Conservation (phyloP, 371 early-diverging fungal species). For the Phascolomyces articulosus region DNA sequence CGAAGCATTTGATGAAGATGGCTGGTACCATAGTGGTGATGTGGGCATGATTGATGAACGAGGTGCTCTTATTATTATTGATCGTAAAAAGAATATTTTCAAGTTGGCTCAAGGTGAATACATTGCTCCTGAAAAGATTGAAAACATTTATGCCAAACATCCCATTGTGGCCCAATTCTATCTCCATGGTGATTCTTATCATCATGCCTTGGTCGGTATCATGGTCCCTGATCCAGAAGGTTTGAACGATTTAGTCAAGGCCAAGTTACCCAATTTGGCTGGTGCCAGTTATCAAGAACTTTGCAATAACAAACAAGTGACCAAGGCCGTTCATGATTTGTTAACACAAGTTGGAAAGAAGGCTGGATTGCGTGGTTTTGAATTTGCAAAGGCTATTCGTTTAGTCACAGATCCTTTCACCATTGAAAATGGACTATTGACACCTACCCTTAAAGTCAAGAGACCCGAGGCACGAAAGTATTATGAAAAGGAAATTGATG, state of each 20-base stretch:
- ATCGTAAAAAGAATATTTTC: conserved; percentile 98
- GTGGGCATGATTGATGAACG: conserved; percentile 79
- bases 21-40: conserved; percentile 96
- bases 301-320: conserved; percentile 60
- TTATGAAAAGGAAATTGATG: conserved; percentile 62
- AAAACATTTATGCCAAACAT: conserved; percentile 65
- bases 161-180: conserved; percentile 66
- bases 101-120: conserved; percentile 94
- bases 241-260: conserved; percentile 35
- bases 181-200: conserved; percentile 87
- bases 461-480: conserved; percentile 73
- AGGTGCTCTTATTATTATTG: conserved; percentile 80
- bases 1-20: conserved; percentile 81
- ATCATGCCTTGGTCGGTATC: conserved; percentile 79
- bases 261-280: conserved; percentile 32
- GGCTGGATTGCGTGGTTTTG: conserved; percentile 61
- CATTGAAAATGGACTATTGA: conserved; percentile 62
- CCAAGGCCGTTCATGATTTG: conserved; percentile 58
- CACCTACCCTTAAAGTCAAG: conserved; percentile 78
- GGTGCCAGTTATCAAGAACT: conserved; percentile 46
- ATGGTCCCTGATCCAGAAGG: conserved; percentile 79
- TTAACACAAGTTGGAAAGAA: conserved; percentile 62
- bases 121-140: conserved; percentile 96
- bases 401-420: conserved; percentile 58
- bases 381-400: conserved; percentile 55